Evolutionary conservation across 495 filamentous ascomycete species (phyloP).

Genomic region (Aspergillus hancockii): DNA sequence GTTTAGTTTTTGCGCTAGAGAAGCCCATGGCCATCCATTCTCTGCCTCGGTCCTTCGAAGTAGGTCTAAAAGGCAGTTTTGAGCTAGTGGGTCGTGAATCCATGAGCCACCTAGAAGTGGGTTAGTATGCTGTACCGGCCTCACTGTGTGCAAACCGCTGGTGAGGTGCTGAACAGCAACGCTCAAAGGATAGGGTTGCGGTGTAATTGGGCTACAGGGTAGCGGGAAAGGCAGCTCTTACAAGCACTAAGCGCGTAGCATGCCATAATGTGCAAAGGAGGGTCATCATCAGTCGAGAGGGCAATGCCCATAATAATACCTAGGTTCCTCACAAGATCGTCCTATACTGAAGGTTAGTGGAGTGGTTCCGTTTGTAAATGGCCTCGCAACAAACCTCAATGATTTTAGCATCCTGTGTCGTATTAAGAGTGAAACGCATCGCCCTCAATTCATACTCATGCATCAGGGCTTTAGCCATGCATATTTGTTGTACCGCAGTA

Average conservation of each 20-base stretch:
- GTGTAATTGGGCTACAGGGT: background rate
- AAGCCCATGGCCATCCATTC: slow-evolving; percentile 30
- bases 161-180: background rate
- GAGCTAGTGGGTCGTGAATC: slow-evolving; percentile 29
- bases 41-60: slow-evolving; percentile 27
- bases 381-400: slow-evolving; percentile 27
- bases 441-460: slow-evolving; percentile 20
- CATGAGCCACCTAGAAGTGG: slow-evolving; percentile 31
- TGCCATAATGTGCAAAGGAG: slow-evolving; percentile 40
- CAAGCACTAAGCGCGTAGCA: slow-evolving; percentile 43
- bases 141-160: background rate
- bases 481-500: slow-evolving; percentile 42
- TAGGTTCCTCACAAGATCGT: slow-evolving; percentile 32
- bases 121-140: background rate
- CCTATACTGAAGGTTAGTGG: slow-evolving; percentile 19
- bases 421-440: background rate
- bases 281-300: slow-evolving; percentile 40
- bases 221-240: slow-evolving; percentile 15
- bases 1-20: slow-evolving; percentile 20
- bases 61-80: slow-evolving; percentile 24
- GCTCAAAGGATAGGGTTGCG: background rate
- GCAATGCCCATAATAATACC: slow-evolving; percentile 43
- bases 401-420: slow-evolving; percentile 8
- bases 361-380: background rate
- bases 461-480: slow-evolving; percentile 40